Percentiles rank a stretch among this genome's conserved stretches.
Evolutionary conservation across 805 yeast species (phyloP).

Genomic region (Ogataea zsoltii): DNA sequence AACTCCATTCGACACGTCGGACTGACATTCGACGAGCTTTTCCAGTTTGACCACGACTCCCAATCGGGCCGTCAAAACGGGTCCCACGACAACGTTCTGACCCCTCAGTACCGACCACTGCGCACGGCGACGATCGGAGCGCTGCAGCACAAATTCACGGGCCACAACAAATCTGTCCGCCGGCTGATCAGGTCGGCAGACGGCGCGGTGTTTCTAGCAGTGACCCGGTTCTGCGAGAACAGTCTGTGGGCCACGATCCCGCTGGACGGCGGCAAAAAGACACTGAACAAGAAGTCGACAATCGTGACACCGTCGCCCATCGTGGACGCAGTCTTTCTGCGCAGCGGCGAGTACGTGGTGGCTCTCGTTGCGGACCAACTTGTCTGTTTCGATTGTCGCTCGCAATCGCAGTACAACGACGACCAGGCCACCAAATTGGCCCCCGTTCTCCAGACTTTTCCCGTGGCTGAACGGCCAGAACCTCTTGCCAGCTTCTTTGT

Average conservation of each 20-base stretch:
- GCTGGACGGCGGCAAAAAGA: constrained; percentile 27
- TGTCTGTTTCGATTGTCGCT: constrained; percentile 63
- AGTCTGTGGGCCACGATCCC: constrained; percentile 56
- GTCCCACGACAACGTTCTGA: neutral
- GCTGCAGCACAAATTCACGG: constrained; percentile 66
- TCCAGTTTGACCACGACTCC: constrained; percentile 24
- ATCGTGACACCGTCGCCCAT: constrained; percentile 48
- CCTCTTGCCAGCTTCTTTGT: constrained; percentile 31
- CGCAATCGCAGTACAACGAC: constrained; percentile 20
- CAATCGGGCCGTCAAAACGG: too few relatives aligned
- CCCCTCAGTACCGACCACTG: neutral
- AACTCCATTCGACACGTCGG: constrained; percentile 38
- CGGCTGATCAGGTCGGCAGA: constrained; percentile 64
- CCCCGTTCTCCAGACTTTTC: constrained; percentile 18
- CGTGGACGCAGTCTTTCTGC: constrained; percentile 48
- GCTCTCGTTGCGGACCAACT: constrained; percentile 46
- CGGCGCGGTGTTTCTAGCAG: constrained; percentile 60
- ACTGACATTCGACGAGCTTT: constrained; percentile 31
- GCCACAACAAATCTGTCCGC: constrained; percentile 81
- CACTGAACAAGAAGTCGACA: constrained; percentile 37
- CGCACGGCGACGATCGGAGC: constrained; percentile 25
- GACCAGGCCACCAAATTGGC: constrained; percentile 27
- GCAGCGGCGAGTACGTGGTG: constrained; percentile 46
- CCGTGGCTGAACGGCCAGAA: neutral
- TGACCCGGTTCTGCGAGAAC: constrained; percentile 62